Percentiles rank a stretch among this genome's conserved stretches.
Evolutionary conservation across 805 yeast species (phyloP).

Genomic region (Maudiozyma saulgeensis): DNA sequence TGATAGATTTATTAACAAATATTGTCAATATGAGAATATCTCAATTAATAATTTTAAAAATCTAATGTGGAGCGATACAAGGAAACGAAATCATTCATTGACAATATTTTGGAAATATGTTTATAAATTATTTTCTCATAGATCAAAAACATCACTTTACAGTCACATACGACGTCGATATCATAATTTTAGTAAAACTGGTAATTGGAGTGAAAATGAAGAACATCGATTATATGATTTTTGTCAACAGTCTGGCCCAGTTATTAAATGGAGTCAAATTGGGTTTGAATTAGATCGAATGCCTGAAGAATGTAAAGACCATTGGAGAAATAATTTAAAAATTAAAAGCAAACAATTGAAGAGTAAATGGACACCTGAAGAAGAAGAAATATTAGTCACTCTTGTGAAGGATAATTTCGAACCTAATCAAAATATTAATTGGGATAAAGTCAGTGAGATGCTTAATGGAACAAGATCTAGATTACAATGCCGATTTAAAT

Average conservation of each 20-base stretch:
- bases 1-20: neutral
- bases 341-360: slow-evolving; percentile 64
- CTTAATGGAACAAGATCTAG: slow-evolving; percentile 80
- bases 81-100: slow-evolving; percentile 34
- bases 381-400: slow-evolving; percentile 48
- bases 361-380: slow-evolving; percentile 65
- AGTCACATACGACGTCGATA: slow-evolving; percentile 81
- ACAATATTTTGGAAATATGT: slow-evolving; percentile 79
- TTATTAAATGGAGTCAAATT: slow-evolving; percentile 43
- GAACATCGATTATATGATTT: slow-evolving; percentile 31
- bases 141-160: slow-evolving; percentile 76
- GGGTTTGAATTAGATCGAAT: slow-evolving; percentile 70
- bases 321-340: slow-evolving; percentile 87
- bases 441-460: slow-evolving; percentile 77
- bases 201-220: slow-evolving; percentile 74
- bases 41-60: neutral
- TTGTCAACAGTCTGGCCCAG: too few relatives aligned
- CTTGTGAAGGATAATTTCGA: slow-evolving; percentile 32
- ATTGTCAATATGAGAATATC: neutral
- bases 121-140: slow-evolving; percentile 61
- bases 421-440: slow-evolving; percentile 42
- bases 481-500: slow-evolving; percentile 86
- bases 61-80: neutral
- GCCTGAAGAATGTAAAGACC: slow-evolving; percentile 93
- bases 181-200: slow-evolving; percentile 75